Percentiles rank a stretch among this genome's conserved stretches.
Evolutionary conservation across 2,329 filamentous ascomycete genomes (phyloP).

Genomic region (Fusarium tjaetaba): DNA sequence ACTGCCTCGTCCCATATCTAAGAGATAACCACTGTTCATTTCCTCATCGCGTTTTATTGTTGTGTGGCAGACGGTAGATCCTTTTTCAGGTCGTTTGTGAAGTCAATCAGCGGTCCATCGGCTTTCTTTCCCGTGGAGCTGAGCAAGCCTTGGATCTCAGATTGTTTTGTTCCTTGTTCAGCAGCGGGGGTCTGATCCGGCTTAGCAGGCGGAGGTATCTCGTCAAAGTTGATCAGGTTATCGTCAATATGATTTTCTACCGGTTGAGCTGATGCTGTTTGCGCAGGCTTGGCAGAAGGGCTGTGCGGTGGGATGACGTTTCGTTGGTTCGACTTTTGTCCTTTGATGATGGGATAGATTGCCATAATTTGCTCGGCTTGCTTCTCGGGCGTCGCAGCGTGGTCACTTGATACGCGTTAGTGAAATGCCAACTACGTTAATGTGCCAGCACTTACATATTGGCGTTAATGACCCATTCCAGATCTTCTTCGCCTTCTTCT

Average conservation of each 20-base stretch:
- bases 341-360: conserved; percentile 85
- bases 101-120: conserved; percentile 65
- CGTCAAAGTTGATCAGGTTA: conserved; percentile 68
- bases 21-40: conserved; percentile 22
- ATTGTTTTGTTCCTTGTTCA: conserved; percentile 17
- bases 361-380: conserved; percentile 85
- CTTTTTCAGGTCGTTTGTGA: conserved; percentile 64
- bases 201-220: conserved; percentile 36
- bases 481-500: conserved; percentile 85
- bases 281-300: conserved; percentile 25
- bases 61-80: conserved; percentile 52
- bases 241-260: conserved; percentile 35
- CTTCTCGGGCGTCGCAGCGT: conserved; percentile 67
- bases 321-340: conserved; percentile 69
- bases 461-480: conserved; percentile 96
- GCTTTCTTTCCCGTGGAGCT: conserved; percentile 58
- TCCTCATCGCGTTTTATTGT: conserved; percentile 39
- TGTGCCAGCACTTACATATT: conserved; percentile 69
- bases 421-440: not conserved
- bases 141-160: conserved; percentile 58
- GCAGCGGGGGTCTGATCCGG: not conserved
- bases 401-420: conserved; percentile 44
- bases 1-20: conserved; percentile 26
- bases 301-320: conserved; percentile 64
- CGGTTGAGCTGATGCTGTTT: conserved; percentile 28